These are phyloP conservation scores for Chaetoceros muelleri DNA, from an alignment of 108 stramenopile species.

Conservation along the genomic window DNA sequence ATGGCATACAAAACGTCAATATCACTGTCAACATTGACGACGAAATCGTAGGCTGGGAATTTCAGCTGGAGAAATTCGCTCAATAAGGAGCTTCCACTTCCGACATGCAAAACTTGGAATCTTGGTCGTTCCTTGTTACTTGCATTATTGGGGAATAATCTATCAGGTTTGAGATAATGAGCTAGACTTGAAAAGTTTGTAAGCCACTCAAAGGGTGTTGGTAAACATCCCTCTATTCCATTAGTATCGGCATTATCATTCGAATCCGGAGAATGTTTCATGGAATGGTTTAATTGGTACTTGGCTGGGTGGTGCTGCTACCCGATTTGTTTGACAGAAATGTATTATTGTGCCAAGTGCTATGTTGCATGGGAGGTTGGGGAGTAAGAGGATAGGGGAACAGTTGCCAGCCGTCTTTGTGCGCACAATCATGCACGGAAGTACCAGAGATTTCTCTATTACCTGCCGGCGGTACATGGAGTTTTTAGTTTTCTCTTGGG, in stretches of 20 bases:
- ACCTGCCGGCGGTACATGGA: too few relatives aligned
- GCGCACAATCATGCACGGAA: too few relatives aligned
- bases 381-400: too few relatives aligned
- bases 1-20: constrained; percentile 33
- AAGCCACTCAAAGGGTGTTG: constrained; percentile 39
- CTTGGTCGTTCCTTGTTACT: not conserved
- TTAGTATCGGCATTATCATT: constrained; percentile 87
- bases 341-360: too few relatives aligned
- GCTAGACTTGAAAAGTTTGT: constrained; percentile 29
- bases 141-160: not conserved
- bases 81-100: constrained; percentile 63
- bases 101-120: constrained; percentile 49
- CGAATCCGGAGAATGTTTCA: constrained; percentile 91
- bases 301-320: too few relatives aligned
- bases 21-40: constrained; percentile 68
- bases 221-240: constrained; percentile 68
- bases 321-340: too few relatives aligned
- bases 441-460: too few relatives aligned
- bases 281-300: too few relatives aligned
- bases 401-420: too few relatives aligned
- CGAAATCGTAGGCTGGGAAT: constrained; percentile 23
- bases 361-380: too few relatives aligned
- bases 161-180: constrained; percentile 6
- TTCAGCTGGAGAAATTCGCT: constrained; percentile 46
- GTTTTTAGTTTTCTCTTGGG: too few relatives aligned